phyloP scores from a whole-genome alignment of 129 eudicot species.

The Ambrosia artemisiifolia region DNA sequence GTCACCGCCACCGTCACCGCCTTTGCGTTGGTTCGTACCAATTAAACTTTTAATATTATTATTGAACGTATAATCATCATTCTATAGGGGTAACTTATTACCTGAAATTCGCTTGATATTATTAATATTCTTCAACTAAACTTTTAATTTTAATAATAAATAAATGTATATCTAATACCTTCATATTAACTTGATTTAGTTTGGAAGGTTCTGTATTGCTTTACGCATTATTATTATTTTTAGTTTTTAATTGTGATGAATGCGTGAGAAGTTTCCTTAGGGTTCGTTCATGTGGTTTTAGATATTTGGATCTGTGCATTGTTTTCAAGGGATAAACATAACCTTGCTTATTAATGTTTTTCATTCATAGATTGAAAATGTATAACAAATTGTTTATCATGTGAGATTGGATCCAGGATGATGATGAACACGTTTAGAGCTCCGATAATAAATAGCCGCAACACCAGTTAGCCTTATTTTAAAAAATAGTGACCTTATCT shows the following conservation, averaged over 20 bases:
- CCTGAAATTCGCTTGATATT: neutral
- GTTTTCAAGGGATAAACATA: neutral
- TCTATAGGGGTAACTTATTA: neutral
- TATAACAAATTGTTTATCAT: neutral
- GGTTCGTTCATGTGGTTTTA: slow-evolving; percentile 18
- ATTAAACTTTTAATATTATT: no score
- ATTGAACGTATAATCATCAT: no score
- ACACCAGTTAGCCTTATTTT: no score
- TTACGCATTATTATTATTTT: neutral
- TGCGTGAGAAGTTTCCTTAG: neutral
- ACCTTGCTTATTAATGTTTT: neutral
- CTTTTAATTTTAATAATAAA: neutral
- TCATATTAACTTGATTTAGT: neutral
- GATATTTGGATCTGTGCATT: neutral
- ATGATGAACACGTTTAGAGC: no score
- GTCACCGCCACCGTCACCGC: neutral
- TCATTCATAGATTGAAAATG: slow-evolving; percentile 10
- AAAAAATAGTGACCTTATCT: no score
- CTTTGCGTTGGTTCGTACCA: neutral
- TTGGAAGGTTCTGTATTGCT: neutral
- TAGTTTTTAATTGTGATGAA: no score
- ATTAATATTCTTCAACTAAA: neutral
- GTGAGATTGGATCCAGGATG: slow-evolving; percentile 3
- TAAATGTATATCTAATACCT: neutral
- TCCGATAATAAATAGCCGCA: no score